A percentile compares a stretch with the other conserved stretches of the same genome.
Evolutionary conservation across 225 moss, liverwort and hornwort genomes (phyloP).

Genomic region (Takakia lepidozioides): DNA sequence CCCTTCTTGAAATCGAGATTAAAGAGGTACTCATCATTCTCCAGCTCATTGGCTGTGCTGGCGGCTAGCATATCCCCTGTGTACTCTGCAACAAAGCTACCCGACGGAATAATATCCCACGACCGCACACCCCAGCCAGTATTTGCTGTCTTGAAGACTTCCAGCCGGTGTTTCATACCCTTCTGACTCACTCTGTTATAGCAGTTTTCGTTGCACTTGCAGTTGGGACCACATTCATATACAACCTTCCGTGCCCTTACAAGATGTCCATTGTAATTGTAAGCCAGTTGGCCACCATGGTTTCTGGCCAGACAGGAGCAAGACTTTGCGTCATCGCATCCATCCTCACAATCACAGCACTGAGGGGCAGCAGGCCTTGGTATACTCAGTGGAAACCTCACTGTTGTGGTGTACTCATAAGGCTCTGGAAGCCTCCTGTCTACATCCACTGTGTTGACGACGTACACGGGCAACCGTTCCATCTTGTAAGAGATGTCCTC

Average conservation of each 20-base stretch:
- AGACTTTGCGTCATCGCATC: slow-evolving; percentile 13
- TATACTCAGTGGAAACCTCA: slow-evolving; percentile 24
- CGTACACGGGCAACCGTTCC: slow-evolving; percentile 62
- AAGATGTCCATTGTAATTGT: slow-evolving; percentile 73
- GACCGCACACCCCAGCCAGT: slow-evolving; percentile 93
- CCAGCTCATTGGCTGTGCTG: slow-evolving; percentile 46
- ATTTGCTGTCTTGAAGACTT: slow-evolving; percentile 70
- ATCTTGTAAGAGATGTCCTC: slow-evolving; percentile 45
- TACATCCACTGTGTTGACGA: slow-evolving; percentile 51
- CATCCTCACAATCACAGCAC: slow-evolving; percentile 34
- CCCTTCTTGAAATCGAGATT: slow-evolving; percentile 57
- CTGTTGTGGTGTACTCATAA: slow-evolving; percentile 47
- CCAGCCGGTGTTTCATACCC: slow-evolving; percentile 57
- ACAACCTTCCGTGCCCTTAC: slow-evolving; percentile 58
- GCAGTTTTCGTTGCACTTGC: slow-evolving; percentile 44
- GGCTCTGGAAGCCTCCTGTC: slow-evolving; percentile 19
- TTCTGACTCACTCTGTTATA: slow-evolving; percentile 65
- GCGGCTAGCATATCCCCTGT: slow-evolving; percentile 72
- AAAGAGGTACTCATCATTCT: slow-evolving; percentile 75
- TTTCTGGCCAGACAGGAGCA: slow-evolving; percentile 51
- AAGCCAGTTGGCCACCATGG: slow-evolving; percentile 32
- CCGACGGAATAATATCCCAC: slow-evolving; percentile 66
- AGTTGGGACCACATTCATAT: slow-evolving; percentile 64
- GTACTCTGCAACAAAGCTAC: slow-evolving; percentile 88
- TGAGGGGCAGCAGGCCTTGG: slow-evolving; percentile 12